phyloP scores from a whole-genome alignment of 2,329 filamentous ascomycete species.

The Colletotrichum spinosum region DNA sequence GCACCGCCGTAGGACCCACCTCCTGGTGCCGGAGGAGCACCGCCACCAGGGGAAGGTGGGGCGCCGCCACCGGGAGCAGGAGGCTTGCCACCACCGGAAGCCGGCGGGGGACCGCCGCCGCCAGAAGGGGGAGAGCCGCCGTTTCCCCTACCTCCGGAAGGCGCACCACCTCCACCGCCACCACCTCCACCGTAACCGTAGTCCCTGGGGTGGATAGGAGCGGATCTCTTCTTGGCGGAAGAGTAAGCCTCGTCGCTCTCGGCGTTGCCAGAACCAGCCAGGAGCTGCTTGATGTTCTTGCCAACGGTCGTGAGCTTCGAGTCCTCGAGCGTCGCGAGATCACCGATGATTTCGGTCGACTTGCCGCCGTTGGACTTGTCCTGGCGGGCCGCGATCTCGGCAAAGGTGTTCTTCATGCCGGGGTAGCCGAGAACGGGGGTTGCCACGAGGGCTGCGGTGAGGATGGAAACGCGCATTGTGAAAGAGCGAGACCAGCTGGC shows the following conservation, averaged over 20 bases:
- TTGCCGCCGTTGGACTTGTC: conserved; percentile 7
- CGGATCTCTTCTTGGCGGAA: conserved; percentile 5
- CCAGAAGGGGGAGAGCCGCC: neutral
- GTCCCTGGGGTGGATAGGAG: conserved; percentile 1
- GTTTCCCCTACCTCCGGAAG: neutral
- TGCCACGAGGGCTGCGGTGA: conserved; percentile 31
- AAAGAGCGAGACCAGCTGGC: conserved; percentile 10
- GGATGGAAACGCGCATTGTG: conserved; percentile 30
- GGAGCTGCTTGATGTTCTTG: conserved; percentile 41
- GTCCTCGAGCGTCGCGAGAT: conserved; percentile 47
- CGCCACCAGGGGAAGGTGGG: neutral
- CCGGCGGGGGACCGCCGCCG: neutral
- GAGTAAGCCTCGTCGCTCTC: conserved; percentile 40
- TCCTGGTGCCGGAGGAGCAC: too few relatives aligned
- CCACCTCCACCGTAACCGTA: conserved; percentile 12
- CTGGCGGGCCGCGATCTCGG: conserved; percentile 35
- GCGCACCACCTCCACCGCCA: neutral
- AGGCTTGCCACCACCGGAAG: neutral
- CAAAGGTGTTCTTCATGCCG: conserved; percentile 34
- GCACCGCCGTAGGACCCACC: too few relatives aligned
- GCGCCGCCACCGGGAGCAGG: neutral
- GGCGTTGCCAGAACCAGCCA: conserved; percentile 42
- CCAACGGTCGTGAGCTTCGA: conserved; percentile 48
- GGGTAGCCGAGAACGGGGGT: conserved; percentile 33
- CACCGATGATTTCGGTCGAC: conserved; percentile 47